Base-by-base conservation (phyloP, 768 basidiomycete species). In the Termitomyces eurrhizus region DNA sequence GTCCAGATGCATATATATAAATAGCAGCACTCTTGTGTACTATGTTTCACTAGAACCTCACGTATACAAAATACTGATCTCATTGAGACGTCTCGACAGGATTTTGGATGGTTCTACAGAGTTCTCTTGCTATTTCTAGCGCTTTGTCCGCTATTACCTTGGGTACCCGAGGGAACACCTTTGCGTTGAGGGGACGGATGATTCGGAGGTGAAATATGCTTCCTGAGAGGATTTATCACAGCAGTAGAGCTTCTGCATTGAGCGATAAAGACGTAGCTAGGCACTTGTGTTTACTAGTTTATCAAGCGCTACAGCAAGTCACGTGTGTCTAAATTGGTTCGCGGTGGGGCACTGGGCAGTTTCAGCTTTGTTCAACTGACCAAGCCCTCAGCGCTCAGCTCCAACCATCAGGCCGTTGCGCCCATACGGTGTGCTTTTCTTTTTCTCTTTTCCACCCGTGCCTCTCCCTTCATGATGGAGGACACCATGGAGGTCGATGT, bases 401-500 rank as follows among this genome's bases (percentile, higher is more conserved):
- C 21, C 48, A 44, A 36, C 39, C 44, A 3, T n/a, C 32, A 39
- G 51, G 57, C 56, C 26, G 53, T 48, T 42, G 13, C 33, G 42
- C 45, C 36, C 42, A 12, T 39, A 33, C n/a, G 39, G n/a, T 21
- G 52, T 21, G 32, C 35, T 24, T 58, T 41, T 29, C 49, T 33
- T 45, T 13, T 21, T 7, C 29, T 49, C 18, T 50, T 44, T 5
- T 57, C 35, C 14, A 51, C 37, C 32, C 21, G 32, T 14, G 45
- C 6, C 21, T 21, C 33, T 50, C 7, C 41, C 51, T 48, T n/a
- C 54, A 51, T 72, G 67, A 77, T 77, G 75, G 73, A 75, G 55
- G 77, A 77, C 58, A 70, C 65, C 42, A 80, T 82, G 81, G 78
- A 81, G 54, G 70, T 81, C 56, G 81, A 82, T 70, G 67, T 68